These are phyloP conservation scores for Cystoisospora suis DNA, from an alignment of 169 alveolate genomes.

Conservation along the genomic window DNA sequence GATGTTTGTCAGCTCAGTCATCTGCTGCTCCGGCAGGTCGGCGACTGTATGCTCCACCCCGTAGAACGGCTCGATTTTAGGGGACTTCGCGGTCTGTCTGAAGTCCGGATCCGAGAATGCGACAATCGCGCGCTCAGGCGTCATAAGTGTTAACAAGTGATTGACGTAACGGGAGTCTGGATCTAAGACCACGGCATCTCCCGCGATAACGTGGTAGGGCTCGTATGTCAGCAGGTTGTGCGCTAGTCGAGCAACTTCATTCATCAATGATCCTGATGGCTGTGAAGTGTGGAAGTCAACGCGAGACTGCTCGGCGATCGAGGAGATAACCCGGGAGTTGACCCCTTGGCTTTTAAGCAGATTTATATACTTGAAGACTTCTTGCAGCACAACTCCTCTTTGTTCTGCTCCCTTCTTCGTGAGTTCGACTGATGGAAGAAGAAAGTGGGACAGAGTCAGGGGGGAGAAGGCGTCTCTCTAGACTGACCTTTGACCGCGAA, in stretches of 20 bases:
- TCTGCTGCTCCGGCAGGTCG: conserved; percentile 51
- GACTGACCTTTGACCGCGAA: conserved; percentile 61
- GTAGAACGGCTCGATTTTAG: conserved; percentile 62
- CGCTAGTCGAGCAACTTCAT: conserved; percentile 67
- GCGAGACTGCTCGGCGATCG: conserved; percentile 59
- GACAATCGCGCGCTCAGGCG: conserved; percentile 55
- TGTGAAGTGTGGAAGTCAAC: conserved; percentile 63
- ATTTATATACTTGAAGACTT: conserved; percentile 56
- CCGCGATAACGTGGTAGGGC: conserved; percentile 67
- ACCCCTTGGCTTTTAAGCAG: conserved; percentile 57
- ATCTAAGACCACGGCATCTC: conserved; percentile 59
- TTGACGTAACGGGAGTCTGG: conserved; percentile 54
- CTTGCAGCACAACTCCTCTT: conserved; percentile 61
- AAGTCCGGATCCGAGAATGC: conserved; percentile 67
- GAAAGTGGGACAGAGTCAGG: background rate
- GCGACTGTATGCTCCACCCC: conserved; percentile 62
- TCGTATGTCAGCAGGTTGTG: conserved; percentile 62
- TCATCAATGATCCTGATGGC: conserved; percentile 54
- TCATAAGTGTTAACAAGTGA: conserved; percentile 57
- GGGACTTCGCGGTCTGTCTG: conserved; percentile 19
- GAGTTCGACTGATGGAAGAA: conserved; percentile 51
- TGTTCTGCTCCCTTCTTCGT: conserved; percentile 52
- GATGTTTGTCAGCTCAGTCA: conserved; percentile 22
- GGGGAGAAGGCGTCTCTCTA: background rate
- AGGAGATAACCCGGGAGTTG: conserved; percentile 38